Evolutionary conservation across 169 alveolate species (phyloP).

Genomic region (Plasmodium vinckei): DNA sequence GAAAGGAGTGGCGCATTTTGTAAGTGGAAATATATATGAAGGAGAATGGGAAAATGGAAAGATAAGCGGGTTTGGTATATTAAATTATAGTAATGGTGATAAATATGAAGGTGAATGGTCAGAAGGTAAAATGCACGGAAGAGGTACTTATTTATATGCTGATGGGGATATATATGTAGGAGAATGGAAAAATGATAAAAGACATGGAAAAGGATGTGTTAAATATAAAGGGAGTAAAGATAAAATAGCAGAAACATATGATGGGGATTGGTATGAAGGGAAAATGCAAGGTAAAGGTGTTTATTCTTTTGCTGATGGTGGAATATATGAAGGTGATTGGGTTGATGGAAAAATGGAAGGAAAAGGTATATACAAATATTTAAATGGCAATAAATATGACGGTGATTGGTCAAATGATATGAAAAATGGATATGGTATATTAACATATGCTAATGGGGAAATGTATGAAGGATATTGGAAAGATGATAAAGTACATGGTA

Average conservation of each 20-base stretch:
- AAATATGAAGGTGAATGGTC: conserved; percentile 97
- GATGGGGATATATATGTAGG: conserved; percentile 96
- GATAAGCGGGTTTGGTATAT: conserved; percentile 93
- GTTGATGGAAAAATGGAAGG: conserved; percentile 95
- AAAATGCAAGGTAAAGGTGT: conserved; percentile 95
- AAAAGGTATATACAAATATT: conserved; percentile 92
- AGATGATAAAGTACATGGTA: conserved; percentile 94
- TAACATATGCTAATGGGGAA: conserved; percentile 92
- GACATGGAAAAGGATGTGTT: conserved; percentile 95
- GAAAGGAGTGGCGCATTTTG: conserved; percentile 92
- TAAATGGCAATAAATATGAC: conserved; percentile 93
- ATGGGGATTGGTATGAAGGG: conserved; percentile 95
- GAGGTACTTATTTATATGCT: conserved; percentile 93
- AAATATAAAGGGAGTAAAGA: conserved; percentile 86
- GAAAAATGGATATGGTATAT: conserved; percentile 94
- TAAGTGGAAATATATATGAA: conserved; percentile 91
- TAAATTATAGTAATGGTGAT: conserved; percentile 94
- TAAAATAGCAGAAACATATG: conserved; percentile 90
- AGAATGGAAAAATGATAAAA: conserved; percentile 94
- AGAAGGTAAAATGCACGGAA: conserved; percentile 96
- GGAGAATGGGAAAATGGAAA: conserved; percentile 94
- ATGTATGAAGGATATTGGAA: conserved; percentile 95
- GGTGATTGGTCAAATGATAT: conserved; percentile 97
- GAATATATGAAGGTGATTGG: conserved; percentile 97
- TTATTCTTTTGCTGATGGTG: conserved; percentile 94